Evolutionary conservation across 1,139 yeast species (phyloP).

Genomic region (Candida sp.): DNA sequence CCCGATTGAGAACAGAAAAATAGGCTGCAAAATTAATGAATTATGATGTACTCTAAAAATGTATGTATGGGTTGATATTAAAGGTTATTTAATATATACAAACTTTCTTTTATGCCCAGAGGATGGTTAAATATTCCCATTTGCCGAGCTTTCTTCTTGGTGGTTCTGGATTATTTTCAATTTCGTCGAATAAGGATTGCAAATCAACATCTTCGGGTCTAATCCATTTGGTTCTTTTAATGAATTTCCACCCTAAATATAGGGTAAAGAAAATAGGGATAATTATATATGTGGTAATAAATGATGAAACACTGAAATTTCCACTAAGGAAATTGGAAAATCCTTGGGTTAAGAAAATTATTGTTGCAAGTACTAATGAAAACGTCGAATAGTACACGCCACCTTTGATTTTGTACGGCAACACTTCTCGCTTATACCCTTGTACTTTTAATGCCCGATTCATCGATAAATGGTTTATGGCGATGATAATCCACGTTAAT

Average conservation of each 20-base stretch:
- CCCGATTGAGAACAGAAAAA: slow-evolving; percentile 21
- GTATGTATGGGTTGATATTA: too few relatives aligned
- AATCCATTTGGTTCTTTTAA: slow-evolving; percentile 19
- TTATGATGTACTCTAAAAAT: too few relatives aligned
- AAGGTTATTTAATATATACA: too few relatives aligned
- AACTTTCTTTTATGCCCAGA: slow-evolving; percentile 16
- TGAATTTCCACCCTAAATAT: slow-evolving; percentile 25
- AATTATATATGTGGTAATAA: slow-evolving; percentile 34
- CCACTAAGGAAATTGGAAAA: slow-evolving; percentile 35
- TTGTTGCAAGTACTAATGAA: slow-evolving; percentile 26
- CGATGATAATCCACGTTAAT: slow-evolving; percentile 24
- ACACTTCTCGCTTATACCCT: slow-evolving; percentile 30
- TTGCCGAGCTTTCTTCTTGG: slow-evolving; percentile 20
- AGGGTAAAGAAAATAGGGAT: slow-evolving; percentile 28
- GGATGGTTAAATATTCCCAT: slow-evolving; percentile 19
- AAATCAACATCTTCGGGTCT: slow-evolving; percentile 31
- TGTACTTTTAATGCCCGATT: slow-evolving; percentile 34
- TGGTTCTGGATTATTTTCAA: slow-evolving; percentile 37
- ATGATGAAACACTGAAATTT: slow-evolving; percentile 26
- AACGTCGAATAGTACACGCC: slow-evolving; percentile 30
- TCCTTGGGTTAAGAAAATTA: slow-evolving; percentile 39
- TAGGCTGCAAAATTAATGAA: not conserved
- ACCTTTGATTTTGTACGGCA: slow-evolving; percentile 30
- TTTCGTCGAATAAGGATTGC: slow-evolving; percentile 27
- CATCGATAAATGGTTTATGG: slow-evolving; percentile 29